Conservation (phyloP, 2,329 filamentous ascomycete genomes). For the Cercospora canescens region DNA sequence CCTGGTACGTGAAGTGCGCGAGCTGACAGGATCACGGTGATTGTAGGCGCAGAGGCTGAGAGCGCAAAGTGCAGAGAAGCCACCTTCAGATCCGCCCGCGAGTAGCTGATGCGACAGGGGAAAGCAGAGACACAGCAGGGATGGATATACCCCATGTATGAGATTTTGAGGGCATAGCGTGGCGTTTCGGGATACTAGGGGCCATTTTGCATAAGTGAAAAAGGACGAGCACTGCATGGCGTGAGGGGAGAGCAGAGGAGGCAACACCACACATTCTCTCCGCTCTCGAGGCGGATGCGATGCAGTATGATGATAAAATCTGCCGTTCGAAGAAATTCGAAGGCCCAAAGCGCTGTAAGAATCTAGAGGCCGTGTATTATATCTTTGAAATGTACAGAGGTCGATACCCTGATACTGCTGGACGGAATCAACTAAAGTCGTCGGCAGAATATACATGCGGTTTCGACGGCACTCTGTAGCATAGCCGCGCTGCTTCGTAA, state of each 20-base stretch:
- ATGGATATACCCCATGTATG: slow-evolving; percentile 12
- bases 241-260: not conserved
- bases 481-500: too few species aligned
- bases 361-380: slow-evolving; percentile 5
- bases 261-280: not conserved
- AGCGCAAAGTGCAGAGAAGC: slow-evolving; percentile 24
- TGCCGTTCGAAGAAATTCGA: not conserved
- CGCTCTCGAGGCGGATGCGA: slow-evolving; percentile 2
- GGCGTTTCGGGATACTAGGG: slow-evolving; percentile 24
- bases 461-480: too few species aligned
- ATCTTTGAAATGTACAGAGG: slow-evolving; percentile 4
- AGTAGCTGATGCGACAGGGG: not conserved
- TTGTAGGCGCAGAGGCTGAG: slow-evolving; percentile 33
- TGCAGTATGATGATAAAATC: not conserved
- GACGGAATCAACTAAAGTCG: too few species aligned
- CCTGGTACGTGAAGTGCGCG: slow-evolving; percentile 16
- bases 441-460: too few species aligned
- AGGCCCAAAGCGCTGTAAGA: not conserved
- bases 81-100: slow-evolving; percentile 11
- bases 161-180: slow-evolving; percentile 30
- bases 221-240: slow-evolving; percentile 9
- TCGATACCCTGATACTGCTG: not conserved
- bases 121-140: not conserved
- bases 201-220: slow-evolving; percentile 12
- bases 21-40: slow-evolving; percentile 22